These are phyloP conservation scores for Aspergillus sclerotiicarbonarius DNA, from an alignment of 495 filamentous ascomycete genomes.

Conservation along the genomic window DNA sequence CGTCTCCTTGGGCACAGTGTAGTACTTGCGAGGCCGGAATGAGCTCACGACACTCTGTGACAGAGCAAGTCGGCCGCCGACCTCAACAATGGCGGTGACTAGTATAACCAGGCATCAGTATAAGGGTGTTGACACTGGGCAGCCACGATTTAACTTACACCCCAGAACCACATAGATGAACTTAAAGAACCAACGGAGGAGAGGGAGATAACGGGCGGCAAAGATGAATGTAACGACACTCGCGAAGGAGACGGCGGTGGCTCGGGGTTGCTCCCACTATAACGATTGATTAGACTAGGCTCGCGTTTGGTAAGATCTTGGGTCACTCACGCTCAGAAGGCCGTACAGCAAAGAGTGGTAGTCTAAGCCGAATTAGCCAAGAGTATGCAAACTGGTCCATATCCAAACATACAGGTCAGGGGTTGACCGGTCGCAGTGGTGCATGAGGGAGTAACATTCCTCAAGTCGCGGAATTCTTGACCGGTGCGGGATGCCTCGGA, in stretches of 20 bases:
- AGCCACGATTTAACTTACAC: conserved; percentile 43
- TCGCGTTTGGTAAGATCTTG: neutral
- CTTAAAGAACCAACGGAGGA: conserved; percentile 88
- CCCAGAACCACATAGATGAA: conserved; percentile 67
- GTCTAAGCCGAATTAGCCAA: conserved; percentile 41
- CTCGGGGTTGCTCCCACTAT: conserved; percentile 70
- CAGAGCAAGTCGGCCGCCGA: conserved; percentile 71
- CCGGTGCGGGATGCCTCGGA: conserved; percentile 68
- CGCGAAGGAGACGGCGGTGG: conserved; percentile 81
- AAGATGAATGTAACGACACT: conserved; percentile 77
- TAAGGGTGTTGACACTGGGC: neutral
- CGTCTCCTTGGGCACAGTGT: conserved; percentile 82
- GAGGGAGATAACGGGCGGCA: conserved; percentile 82
- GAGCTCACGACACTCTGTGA: conserved; percentile 79
- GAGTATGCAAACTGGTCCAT: conserved; percentile 2
- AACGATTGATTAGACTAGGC: conserved; percentile 3
- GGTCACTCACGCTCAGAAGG: conserved; percentile 65
- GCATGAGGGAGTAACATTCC: conserved; percentile 62
- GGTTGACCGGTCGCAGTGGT: conserved; percentile 80
- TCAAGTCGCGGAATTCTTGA: conserved; percentile 72
- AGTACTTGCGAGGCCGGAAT: conserved; percentile 88
- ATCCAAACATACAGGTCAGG: conserved; percentile 63
- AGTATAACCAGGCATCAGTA: conserved; percentile 10
- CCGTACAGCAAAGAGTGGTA: conserved; percentile 96
- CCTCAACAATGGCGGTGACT: conserved; percentile 74